phyloP scores from a whole-genome alignment of 2,329 filamentous ascomycete species.

The Fusarium falciforme region DNA sequence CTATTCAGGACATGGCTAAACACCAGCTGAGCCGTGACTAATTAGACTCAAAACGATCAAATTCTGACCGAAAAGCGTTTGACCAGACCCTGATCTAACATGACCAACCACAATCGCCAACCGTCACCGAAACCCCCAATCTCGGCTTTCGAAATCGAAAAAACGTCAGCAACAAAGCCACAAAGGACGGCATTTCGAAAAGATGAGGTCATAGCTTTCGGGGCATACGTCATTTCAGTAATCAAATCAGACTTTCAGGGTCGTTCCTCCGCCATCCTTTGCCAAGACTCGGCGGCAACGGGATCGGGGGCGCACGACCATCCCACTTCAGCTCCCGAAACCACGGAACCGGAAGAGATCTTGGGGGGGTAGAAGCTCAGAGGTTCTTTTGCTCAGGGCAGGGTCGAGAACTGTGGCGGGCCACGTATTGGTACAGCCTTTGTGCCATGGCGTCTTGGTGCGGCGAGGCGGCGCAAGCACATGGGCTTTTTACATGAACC shows the following conservation, averaged over 20 bases:
- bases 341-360: constrained; percentile 24
- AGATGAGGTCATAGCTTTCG: constrained; percentile 25
- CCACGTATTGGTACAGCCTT: constrained; percentile 13
- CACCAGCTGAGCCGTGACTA: background rate
- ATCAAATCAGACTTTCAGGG: constrained; percentile 33
- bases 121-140: background rate
- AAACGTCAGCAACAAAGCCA: background rate
- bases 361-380: background rate
- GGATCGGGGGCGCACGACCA: constrained; percentile 15
- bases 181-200: background rate
- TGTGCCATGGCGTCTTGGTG: constrained; percentile 24
- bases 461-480: constrained; percentile 26
- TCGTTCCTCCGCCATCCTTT: constrained; percentile 14
- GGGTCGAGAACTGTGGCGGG: constrained; percentile 5
- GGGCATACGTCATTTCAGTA: background rate
- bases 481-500: constrained; percentile 21
- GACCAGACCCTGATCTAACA: background rate
- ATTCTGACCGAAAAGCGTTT: background rate
- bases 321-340: constrained; percentile 31
- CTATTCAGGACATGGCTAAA: background rate
- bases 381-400: background rate
- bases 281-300: constrained; percentile 43
- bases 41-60: background rate
- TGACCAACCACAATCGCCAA: background rate
- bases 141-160: background rate